These are phyloP conservation scores for Malassezia pachydermatis DNA, from an alignment of 1,284 basidiomycete genomes.

Conservation along the genomic window DNA sequence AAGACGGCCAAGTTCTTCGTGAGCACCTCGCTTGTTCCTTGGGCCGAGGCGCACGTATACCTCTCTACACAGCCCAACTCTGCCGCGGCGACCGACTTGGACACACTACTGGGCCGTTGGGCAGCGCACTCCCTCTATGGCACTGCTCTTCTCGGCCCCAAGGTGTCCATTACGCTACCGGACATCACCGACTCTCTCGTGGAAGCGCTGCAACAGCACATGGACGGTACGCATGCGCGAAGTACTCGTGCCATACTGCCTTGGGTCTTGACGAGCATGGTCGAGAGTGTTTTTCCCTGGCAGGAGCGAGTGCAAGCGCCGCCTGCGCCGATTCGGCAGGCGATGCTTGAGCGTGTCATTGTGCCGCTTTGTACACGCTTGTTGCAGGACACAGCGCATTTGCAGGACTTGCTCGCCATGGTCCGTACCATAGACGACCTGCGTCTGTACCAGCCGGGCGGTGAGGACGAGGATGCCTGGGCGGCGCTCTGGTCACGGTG, in stretches of 20 bases:
- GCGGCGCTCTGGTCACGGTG: conserved; percentile 14
- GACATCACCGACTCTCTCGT: conserved; percentile 2
- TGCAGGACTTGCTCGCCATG: conserved; percentile 2
- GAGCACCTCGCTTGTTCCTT: conserved; percentile 15
- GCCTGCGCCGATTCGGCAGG: background rate
- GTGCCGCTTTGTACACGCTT: background rate
- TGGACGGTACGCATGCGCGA: conserved; percentile 15
- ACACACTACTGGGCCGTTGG: conserved; percentile 13
- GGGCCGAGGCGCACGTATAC: conserved; percentile 3
- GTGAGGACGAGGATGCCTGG: conserved; percentile 21
- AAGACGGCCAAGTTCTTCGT: conserved; percentile 29
- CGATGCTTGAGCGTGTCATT: conserved; percentile 6
- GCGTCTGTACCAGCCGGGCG: conserved; percentile 13
- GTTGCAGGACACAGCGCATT: background rate
- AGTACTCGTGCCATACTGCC: background rate
- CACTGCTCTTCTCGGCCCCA: background rate
- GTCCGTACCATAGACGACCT: conserved; percentile 16
- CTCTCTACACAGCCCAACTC: background rate
- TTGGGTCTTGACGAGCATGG: conserved; percentile 3
- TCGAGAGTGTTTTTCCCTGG: background rate
- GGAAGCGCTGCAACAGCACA: background rate
- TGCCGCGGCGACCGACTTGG: background rate
- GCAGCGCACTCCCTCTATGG: conserved; percentile 21
- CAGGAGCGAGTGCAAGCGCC: background rate
- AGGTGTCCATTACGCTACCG: background rate